Conservation (phyloP, 345 rosid genomes). For the Pistacia atlantica region DNA sequence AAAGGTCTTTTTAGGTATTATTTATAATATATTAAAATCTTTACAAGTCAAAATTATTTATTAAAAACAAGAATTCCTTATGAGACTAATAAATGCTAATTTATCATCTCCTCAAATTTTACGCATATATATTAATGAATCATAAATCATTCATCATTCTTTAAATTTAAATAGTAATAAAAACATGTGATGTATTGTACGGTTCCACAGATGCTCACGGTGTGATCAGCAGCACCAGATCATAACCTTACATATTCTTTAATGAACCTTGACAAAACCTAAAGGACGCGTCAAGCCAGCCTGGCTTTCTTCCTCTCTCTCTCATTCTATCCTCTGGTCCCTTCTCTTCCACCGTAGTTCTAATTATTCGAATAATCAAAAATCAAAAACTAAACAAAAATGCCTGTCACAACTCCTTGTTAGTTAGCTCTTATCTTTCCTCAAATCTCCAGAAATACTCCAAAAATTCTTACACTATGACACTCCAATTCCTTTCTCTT, state of each 20-base stretch:
- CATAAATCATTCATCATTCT: too few relatives aligned
- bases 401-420: not conserved
- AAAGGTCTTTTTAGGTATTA: too few relatives aligned
- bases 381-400: too few relatives aligned
- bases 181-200: not conserved
- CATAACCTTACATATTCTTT: not conserved
- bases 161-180: too few relatives aligned
- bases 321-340: not conserved
- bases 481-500: not conserved
- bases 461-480: not conserved
- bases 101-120: too few relatives aligned
- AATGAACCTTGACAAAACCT: not conserved
- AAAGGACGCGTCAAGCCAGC: constrained; percentile 45
- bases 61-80: too few relatives aligned
- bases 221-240: constrained; percentile 22
- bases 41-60: too few relatives aligned
- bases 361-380: not conserved
- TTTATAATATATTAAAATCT: too few relatives aligned
- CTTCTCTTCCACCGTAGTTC: not conserved
- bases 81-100: too few relatives aligned
- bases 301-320: constrained; percentile 27
- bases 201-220: too few relatives aligned
- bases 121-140: too few relatives aligned
- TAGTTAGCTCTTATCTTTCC: not conserved
- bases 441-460: not conserved